phyloP scores from a whole-genome alignment of 2,329 filamentous ascomycete genomes.

The Paecilomyces fulvus region DNA sequence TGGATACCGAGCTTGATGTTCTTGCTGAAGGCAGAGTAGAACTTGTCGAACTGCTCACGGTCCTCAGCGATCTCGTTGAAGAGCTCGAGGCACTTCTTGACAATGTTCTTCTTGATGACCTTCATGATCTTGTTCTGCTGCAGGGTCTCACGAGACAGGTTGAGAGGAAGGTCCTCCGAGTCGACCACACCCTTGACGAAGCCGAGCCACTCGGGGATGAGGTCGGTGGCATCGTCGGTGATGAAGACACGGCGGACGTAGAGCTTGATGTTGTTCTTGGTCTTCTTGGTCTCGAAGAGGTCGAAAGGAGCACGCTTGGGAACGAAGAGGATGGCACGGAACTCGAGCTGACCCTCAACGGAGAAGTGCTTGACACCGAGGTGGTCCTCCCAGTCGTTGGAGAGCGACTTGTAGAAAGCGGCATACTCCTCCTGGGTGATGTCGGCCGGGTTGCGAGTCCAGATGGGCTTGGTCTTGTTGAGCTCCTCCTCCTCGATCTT shows the following conservation, averaged over 20 bases:
- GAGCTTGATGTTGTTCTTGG: conserved; percentile 99
- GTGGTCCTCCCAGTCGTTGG: conserved; percentile 99
- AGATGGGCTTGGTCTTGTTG: conserved; percentile 99
- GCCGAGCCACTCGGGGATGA: conserved; percentile 98
- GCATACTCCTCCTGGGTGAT: conserved; percentile 96
- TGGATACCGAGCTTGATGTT: conserved; percentile 99
- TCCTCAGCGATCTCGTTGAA: conserved; percentile 99
- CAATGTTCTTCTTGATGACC: conserved; percentile 99
- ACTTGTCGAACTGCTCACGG: conserved; percentile 99
- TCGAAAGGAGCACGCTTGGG: conserved; percentile 99
- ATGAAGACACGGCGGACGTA: conserved; percentile 99
- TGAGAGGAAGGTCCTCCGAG: conserved; percentile 98
- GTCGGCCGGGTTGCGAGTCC: conserved; percentile 95
- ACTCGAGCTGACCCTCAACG: conserved; percentile 99
- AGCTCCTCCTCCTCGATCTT: conserved; percentile 99
- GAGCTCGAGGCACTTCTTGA: conserved; percentile 99
- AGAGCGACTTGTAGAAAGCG: conserved; percentile 99
- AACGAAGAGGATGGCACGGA: conserved; percentile 98
- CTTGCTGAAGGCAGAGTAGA: conserved; percentile 99
- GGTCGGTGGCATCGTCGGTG: conserved; percentile 97
- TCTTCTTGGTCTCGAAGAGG: conserved; percentile 99
- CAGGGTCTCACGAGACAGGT: conserved; percentile 98
- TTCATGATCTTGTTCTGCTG: conserved; percentile 99
- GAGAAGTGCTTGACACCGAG: conserved; percentile 99
- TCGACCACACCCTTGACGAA: conserved; percentile 99